These are phyloP conservation scores for Penicillium manginii DNA, from an alignment of 495 filamentous ascomycete genomes.

Conservation along the genomic window DNA sequence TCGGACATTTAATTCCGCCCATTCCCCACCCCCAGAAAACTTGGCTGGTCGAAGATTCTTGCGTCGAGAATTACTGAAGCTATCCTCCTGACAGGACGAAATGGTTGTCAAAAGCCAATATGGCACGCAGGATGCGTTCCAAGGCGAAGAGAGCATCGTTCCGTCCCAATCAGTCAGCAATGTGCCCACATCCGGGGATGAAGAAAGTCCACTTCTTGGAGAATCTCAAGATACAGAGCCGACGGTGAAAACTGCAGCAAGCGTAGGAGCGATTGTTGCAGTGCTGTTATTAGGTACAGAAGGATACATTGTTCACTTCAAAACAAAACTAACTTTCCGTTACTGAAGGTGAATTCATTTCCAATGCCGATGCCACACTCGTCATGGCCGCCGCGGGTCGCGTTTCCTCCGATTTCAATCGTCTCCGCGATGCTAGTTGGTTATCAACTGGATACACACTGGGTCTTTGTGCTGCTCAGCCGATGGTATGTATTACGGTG, in stretches of 20 bases:
- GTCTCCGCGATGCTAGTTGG: constrained; percentile 63
- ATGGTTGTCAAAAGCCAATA: constrained; percentile 14
- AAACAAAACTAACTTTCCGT: constrained; percentile 1
- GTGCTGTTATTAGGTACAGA: constrained; percentile 41
- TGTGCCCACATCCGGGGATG: constrained; percentile 18
- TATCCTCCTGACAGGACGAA: background rate
- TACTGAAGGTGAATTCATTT: constrained; percentile 63
- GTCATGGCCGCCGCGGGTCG: constrained; percentile 63
- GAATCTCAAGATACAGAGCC: background rate
- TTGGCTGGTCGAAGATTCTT: too few species aligned
- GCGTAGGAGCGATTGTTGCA: constrained; percentile 37
- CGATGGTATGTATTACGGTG: constrained; percentile 40
- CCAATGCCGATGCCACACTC: constrained; percentile 63
- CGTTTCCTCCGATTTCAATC: constrained; percentile 70
- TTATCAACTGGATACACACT: constrained; percentile 67
- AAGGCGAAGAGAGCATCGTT: background rate
- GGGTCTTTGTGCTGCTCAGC: constrained; percentile 62
- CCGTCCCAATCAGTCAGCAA: background rate
- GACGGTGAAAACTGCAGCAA: constrained; percentile 18
- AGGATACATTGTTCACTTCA: background rate
- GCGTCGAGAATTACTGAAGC: background rate
- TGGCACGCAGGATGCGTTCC: constrained; percentile 4
- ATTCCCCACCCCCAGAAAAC: too few species aligned
- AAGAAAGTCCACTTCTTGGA: constrained; percentile 30
- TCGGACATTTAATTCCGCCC: too few species aligned